Evolutionary conservation across 192 early-diverging fungal genomes (phyloP).

Genomic region (Umbelopsis isabellina): DNA sequence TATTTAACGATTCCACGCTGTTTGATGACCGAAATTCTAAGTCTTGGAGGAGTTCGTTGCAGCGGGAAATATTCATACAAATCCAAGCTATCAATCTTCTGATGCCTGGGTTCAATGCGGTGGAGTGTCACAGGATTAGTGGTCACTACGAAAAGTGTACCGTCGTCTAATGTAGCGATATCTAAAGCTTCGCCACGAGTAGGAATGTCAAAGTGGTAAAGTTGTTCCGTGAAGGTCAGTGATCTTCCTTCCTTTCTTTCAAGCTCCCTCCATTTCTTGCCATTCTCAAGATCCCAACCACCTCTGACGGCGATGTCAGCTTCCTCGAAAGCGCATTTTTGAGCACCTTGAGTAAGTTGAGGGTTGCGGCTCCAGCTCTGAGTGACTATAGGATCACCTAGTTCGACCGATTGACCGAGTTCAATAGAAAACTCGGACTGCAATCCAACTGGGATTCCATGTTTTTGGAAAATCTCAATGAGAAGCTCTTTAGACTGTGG

Average conservation of each 20-base stretch:
- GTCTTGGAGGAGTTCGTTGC: constrained; percentile 53
- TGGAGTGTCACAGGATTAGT: constrained; percentile 67
- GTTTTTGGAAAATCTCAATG: constrained; percentile 72
- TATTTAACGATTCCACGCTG: constrained; percentile 38
- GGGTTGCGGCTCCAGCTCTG: constrained; percentile 56
- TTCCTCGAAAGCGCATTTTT: constrained; percentile 13
- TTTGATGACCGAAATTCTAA: constrained; percentile 49
- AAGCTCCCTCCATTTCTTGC: constrained; percentile 50
- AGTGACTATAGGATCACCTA: constrained; percentile 54
- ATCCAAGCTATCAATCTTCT: constrained; percentile 54
- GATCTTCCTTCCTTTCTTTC: constrained; percentile 62
- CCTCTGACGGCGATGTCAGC: constrained; percentile 44
- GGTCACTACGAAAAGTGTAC: constrained; percentile 57
- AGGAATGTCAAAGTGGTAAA: constrained; percentile 68
- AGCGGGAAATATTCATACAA: constrained; percentile 78
- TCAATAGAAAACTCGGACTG: constrained; percentile 69
- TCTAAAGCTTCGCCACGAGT: constrained; percentile 69
- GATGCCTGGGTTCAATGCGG: constrained; percentile 53
- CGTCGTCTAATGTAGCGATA: constrained; percentile 51
- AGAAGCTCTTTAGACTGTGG: constrained; percentile 68
- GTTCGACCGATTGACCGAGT: constrained; percentile 51
- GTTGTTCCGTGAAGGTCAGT: constrained; percentile 66
- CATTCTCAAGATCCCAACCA: constrained; percentile 56
- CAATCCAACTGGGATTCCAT: constrained; percentile 71
- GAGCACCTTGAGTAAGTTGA: constrained; percentile 13